Evolutionary conservation across 2,329 filamentous ascomycete genomes (phyloP), one percentile per base, ranked within the genome.

Genomic region (Alternaria gansuensis): DNA sequence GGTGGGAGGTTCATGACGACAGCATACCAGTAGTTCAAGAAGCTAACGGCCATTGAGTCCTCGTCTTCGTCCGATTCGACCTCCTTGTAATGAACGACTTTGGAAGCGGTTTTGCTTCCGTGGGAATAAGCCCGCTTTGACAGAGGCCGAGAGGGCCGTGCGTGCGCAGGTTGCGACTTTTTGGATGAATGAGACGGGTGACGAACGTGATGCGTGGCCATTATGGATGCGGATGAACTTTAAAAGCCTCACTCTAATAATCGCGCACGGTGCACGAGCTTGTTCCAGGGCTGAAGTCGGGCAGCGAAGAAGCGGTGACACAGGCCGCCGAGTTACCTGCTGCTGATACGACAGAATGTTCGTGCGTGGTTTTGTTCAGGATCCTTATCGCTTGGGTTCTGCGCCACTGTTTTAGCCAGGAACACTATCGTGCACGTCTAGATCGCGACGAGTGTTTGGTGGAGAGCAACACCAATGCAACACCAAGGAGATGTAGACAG

Each of bases 11-110:
- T 41, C 13, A 37, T 56, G 54, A 37, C 28, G 31, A 29, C 60
- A 40, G 71, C 78, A 53, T 73, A 84, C 82, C 83, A 85, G 75
- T 80, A 85, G 61, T 84, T 82, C 63, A 83, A 65, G 64, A 85
- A 84, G 70, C 81, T 82, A 54, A 78, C 76, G 52, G 81, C 81
- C 81, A 84, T 84, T 64, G 77, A 78, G 67, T 81, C 80, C 64
- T 82, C 80, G 59, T 82, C 81, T 45, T 81, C 78, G 50, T 77
- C 71, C 21, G 65, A 56, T 53, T 73, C 71, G 21, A 50, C 52
- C 49, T 73, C 70, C 60, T 69, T 69, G 50, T 60, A 67, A 57
- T 62, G 68, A 34, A 61, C 58, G 46, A 57, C 55, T 62, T 76
- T 75, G 39, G 53, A 52, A 36, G 62, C 62, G 58, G 59, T 56